Evolutionary conservation across 129 eudicot species (phyloP), one percentile per base, ranked within the genome.

Genomic region (Solidago caesia): DNA sequence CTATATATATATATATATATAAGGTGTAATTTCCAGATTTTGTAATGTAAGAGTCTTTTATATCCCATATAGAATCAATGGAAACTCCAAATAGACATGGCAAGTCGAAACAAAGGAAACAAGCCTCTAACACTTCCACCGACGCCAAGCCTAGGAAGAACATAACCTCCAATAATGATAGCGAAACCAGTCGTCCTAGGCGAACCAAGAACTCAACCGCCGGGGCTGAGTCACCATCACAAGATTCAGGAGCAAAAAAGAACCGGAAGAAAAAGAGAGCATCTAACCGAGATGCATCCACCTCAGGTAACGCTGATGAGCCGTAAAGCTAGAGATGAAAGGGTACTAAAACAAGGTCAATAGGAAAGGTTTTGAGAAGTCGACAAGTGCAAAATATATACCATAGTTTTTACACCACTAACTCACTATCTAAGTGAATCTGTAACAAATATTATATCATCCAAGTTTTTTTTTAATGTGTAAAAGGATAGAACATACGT

Each of bases 31-130:
- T 47, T 14, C 39, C 39, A 60, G 4, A 68, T 10, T 47, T 15
- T 66, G 5, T 5, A 66, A 29, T 33, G 33, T 11, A 47, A 60
- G 26, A 45, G 25, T 4, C 1, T 8, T 33, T 41, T 68, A 25
- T 68, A 16, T 41, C 3, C 4, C 48, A 16, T 56, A 61, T 21
- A 58, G 83, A 66, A 10, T 79, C 82, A 7, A 63, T n/a, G 77
- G 73, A 74, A 45, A 65, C 74, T 25, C 64, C 73, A 1, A 73
- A 51, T 47, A 79, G 75, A 33, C 83, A 75, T 66, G 75, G 79
- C 29, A 82, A 76, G 58, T 65, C 82, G 12, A 82, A 82, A 65
- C 81, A 81, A 65, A 82, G 71, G 74, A 72, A 77, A 60, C 80
- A 64, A 21, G 60, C 45, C 26, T 7, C 57, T 64, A 52, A 63